Conservation (phyloP, 73 alveolate genomes). For the Paramecium bursaria region DNA sequence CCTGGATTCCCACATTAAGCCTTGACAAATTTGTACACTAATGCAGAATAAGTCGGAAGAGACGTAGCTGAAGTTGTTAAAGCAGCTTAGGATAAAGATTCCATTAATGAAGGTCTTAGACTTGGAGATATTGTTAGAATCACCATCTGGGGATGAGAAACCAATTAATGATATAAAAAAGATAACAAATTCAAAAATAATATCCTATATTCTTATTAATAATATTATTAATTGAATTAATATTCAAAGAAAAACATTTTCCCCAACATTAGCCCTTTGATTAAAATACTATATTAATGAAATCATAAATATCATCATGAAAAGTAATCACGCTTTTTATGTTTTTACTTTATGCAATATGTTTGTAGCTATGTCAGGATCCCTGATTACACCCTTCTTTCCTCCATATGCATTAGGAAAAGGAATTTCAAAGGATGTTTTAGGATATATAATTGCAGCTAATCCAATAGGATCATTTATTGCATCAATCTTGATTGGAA, state of each 20-base stretch:
- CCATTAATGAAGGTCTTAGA: not conserved
- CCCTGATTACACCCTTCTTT: constrained; percentile 50
- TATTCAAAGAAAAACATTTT: too few species aligned
- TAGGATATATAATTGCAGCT: constrained; percentile 47
- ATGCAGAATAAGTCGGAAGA: not conserved
- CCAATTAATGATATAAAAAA: not conserved
- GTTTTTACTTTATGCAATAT: constrained; percentile 25
- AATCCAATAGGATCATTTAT: constrained; percentile 35
- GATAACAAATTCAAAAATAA: too few species aligned
- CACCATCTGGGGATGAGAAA: not conserved
- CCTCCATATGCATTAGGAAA: constrained; percentile 13
- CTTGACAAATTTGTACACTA: not conserved
- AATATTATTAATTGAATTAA: too few species aligned
- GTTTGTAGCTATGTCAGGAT: constrained; percentile 56
- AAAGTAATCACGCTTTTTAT: constrained; percentile 12
- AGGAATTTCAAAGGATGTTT: constrained; percentile 30
- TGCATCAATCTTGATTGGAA: constrained; percentile 28
- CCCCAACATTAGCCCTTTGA: too few species aligned
- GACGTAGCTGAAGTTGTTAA: not conserved
- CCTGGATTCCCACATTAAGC: not conserved
- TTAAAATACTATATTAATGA: too few species aligned
- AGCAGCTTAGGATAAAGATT: not conserved
- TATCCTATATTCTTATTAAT: too few species aligned
- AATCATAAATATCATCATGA: too few species aligned
- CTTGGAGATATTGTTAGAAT: not conserved